Base-by-base conservation (phyloP, 2,329 filamentous ascomycete species). In the Neofusicoccum laricinum region DNA sequence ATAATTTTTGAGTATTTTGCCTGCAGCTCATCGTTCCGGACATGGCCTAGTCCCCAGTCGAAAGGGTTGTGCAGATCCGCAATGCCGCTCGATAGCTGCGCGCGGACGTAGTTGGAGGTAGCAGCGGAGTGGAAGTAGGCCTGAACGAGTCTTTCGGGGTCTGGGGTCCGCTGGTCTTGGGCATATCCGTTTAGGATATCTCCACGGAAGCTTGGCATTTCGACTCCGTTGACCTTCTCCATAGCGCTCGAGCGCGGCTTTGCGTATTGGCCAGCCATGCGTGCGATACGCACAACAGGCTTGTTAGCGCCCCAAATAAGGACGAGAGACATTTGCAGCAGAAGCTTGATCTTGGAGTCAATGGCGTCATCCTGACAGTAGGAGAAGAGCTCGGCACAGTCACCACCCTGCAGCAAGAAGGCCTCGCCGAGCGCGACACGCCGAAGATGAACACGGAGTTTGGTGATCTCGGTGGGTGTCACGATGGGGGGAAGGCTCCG, bases 191-290 rank as follows among this genome's bases (percentile, higher is more conserved):
- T 99, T 68, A 99, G 84, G 66, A 98, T 98, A 71, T 99, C 95
- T 15, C 95, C 95, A 61, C 95, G 85, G 84, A 98, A 99, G 46
- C 91, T 95, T 3, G 92, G 91, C 63, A 97, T 90, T 72, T 92
- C 87, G 66, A 87, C 86, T 59, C 93, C 93, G 68, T 96, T 82
- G 58, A 96, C 81, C 1, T 88, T 85, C 80, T 99, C 95, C 41
- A 88, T 93, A 0, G 94, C 91, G 70, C 90, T 96, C 3, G 92
- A 97, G 64, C 95, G 84, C 2, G 94, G 95, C 80, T 99, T 99
- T 34, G 95, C 95, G 73, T 97, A 99, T 82, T 99, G 95, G 3
- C 95, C 95, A 12, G 95, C 95, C 88, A 98, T 97, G 66, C 95
- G 88, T 15, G 92, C 95, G 72, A 99, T 96, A 69, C 95, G 88